Base-by-base conservation (phyloP, 108 stramenopile genomes). In the Cyclotella atomus region DNA sequence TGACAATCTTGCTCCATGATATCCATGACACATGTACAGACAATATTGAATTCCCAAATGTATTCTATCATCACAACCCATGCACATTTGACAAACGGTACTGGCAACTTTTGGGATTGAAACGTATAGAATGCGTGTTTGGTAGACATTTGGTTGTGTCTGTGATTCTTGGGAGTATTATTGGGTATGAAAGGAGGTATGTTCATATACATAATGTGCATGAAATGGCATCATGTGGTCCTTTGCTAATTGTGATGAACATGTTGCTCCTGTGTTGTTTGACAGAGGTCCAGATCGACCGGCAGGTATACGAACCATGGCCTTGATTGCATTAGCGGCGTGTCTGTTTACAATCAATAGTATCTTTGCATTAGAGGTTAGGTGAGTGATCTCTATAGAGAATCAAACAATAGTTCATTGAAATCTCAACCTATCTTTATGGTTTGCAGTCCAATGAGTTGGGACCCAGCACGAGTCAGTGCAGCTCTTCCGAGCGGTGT, bases 301-400 rank as follows among this genome's bases (percentile, higher is more conserved):
- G 1, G 97, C 97, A 9, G 97, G 97, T 0, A 92, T 96, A 12
- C 87, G 96, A 20, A 97, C 96, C 67, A 98, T 97, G 95, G 59
- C 77, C 9, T 49, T 94, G 19, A 96, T 98, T 30, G 84, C 90
- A 0, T 69, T 98, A 8, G 96, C 94, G 19, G 72, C 88, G 0
- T 94, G 93, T 59, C 65, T 96, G 23, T 98, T 98, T 70, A 95
- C 93, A 8, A 88, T 96, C 29, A 85, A 86, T 52, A 83, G 79
- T 17, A 59, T 87, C 8, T 89, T 88, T 77, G 95, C 89, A 25
- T 95, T 97, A 70, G 54, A 84, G 20, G 73, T 83, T 64, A 92
- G 47, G 47, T 49, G 47, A 49, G 47, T 41, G 38, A 9, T 41
- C n/a, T n/a, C n/a, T n/a, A n/a, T n/a, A n/a, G n/a, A n/a, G n/a